Evolutionary conservation across 257 asterid species (phyloP).

Genomic region (Penstemon newberryi): DNA sequence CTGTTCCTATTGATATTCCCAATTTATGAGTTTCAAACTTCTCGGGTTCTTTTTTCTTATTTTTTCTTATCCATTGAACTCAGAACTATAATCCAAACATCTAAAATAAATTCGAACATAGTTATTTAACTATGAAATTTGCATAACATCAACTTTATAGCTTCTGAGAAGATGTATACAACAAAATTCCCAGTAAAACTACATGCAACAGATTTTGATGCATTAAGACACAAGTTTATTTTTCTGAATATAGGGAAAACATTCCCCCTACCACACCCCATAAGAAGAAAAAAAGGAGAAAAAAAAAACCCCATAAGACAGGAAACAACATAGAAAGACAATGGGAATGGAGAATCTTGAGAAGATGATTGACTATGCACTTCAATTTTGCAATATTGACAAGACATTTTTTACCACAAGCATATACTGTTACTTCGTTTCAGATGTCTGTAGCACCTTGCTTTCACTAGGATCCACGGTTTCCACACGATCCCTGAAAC

Average conservation of each 20-base stretch:
- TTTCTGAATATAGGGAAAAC: not conserved
- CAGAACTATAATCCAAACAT: no score
- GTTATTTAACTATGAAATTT: no score
- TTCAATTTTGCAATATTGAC: slow-evolving; percentile 20
- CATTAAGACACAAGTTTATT: not conserved
- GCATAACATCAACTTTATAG: no score
- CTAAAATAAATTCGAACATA: no score
- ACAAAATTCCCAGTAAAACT: not conserved
- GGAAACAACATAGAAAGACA: not conserved
- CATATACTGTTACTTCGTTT: slow-evolving; percentile 22
- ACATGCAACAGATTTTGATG: not conserved
- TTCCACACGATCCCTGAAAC: slow-evolving; percentile 46
- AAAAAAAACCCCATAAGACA: not conserved
- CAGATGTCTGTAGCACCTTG: slow-evolving; percentile 30
- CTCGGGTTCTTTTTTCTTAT: no score
- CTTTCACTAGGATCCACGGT: slow-evolving; percentile 31
- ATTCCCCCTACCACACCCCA: not conserved
- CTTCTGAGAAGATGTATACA: not conserved
- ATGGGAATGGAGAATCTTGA: not conserved
- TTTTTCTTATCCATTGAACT: no score
- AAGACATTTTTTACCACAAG: not conserved
- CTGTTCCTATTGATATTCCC: no score
- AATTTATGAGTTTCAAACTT: no score
- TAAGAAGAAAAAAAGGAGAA: not conserved
- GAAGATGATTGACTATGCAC: not conserved